Conservation (phyloP, 352 stramenopile species). For the Sclerospora graminicola region DNA sequence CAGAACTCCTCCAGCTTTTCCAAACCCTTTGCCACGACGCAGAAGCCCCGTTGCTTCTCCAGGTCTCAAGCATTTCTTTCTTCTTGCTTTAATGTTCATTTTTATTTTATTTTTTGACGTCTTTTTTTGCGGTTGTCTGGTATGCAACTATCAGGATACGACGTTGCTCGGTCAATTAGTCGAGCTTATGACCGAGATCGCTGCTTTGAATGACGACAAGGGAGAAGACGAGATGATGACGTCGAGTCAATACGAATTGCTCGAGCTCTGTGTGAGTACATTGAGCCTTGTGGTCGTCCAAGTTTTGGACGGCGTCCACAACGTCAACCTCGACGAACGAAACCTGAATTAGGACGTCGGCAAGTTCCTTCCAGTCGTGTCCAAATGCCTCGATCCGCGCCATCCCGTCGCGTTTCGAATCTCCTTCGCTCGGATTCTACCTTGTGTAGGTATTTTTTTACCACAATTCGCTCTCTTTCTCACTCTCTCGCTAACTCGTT, state of each 20-base stretch:
- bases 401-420: slow-evolving; percentile 31
- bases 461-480: too few species aligned
- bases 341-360: too few species aligned
- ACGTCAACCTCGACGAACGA: too few species aligned
- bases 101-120: neutral
- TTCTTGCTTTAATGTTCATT: too few species aligned
- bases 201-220: slow-evolving; percentile 17
- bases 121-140: too few species aligned
- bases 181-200: slow-evolving; percentile 24
- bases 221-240: neutral
- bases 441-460: too few species aligned
- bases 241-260: slow-evolving; percentile 23
- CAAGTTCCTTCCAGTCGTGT: too few species aligned
- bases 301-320: too few species aligned
- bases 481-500: too few species aligned
- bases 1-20: slow-evolving; percentile 28
- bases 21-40: slow-evolving; percentile 19
- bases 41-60: slow-evolving; percentile 15
- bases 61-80: too few species aligned
- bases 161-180: slow-evolving; percentile 30
- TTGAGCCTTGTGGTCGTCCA: slow-evolving; percentile 17
- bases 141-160: too few species aligned
- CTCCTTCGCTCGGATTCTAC: slow-evolving; percentile 26
- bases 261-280: slow-evolving; percentile 17
- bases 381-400: slow-evolving; percentile 13